Evolutionary conservation across 371 early-diverging fungal genomes (phyloP), one percentile per base, ranked within the genome.

Genomic region (Phascolomyces articulosus): DNA sequence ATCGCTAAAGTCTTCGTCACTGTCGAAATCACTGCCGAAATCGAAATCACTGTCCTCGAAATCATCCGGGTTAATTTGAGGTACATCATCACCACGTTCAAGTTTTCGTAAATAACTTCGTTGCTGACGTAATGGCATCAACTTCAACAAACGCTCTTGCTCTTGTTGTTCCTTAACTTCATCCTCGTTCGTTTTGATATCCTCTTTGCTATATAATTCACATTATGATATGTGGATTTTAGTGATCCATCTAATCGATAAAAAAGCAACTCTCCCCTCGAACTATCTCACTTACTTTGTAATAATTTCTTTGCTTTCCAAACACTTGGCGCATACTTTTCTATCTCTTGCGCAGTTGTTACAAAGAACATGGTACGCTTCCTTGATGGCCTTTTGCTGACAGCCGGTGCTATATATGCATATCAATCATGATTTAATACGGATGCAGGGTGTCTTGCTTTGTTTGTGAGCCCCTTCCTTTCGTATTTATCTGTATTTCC

Each of bases 361-460:
- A 81, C 99, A 98, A 15, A 96, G 75, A 23, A 96, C 91, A 80
- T 98, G 99, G 81, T 98, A 98, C 6, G 98, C 97, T 65, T 96
- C 95, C 66, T 87, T 93, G 67, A 98, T 87, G 8, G 88, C 77
- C 72, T 94, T 96, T 70, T 92, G 87, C 55, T 90, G 69, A 79
- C 98, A 96, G 27, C 66, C 49, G 31, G 78, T 75, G 60, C 80
- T 75, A 59, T 28, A 28, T n/a, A n/a, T 21, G 29, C 18, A 13
- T 26, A 21, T 44, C 26, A 31, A 48, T n/a, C 40, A 26, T 15
- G n/a, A n/a, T n/a, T n/a, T n/a, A n/a, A n/a, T n/a, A n/a, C n/a
- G n/a, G n/a, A n/a, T n/a, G n/a, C n/a, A n/a, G n/a, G n/a, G n/a
- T n/a, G n/a, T n/a, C n/a, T n/a, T n/a, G n/a, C n/a, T n/a, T n/a